Evolutionary conservation across 2,329 filamentous ascomycete genomes (phyloP), one percentile per base, ranked within the genome.

Genomic region (Aspergillus uvarum): DNA sequence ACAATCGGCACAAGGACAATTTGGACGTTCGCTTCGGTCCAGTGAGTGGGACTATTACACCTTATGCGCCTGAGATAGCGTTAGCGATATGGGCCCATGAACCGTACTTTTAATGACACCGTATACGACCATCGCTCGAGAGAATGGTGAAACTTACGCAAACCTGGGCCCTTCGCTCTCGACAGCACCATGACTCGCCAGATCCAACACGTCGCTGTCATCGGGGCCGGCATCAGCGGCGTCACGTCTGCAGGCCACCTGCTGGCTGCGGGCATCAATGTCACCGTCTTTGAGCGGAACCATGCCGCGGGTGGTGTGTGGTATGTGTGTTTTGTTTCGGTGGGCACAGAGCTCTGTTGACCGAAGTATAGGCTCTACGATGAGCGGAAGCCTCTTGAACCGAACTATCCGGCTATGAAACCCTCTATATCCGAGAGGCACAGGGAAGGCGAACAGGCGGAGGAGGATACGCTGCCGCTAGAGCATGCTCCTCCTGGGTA

Each of bases 251-350:
- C 80, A 31, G 76, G 76, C 16, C 79, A 83, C 71, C 71, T 83
- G n/a, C 72, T 76, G 29, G 70, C 70, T 50, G 72, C 73, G 7
- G 81, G 79, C 0, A 57, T 83, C 4, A 75, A 84, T 8, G 81
- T 85, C 1, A 81, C 78, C 0, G 78, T 87, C 0, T 86, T 82
- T 63, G 84, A 87, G 62, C 76, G 85, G 56, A 81, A 78, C 4
- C 74, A 74, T 56, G 77, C 74, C 16, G 76, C 80, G n/a, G 84
- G 85, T 2, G 84, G 85, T 14, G 78, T 85, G 29, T 87, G 85
- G 84, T 84, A 73, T 53, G 77, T 65, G 24, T 22, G 31, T 14
- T 31, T 12, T 5, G 2, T 14, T 19, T 5, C 31, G 14, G 22
- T 14, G 35, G 29, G 14, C 22, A 14, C 1, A 4, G 3, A n/a